A percentile compares a stretch with the other conserved stretches of the same genome.
Evolutionary conservation across 2,329 filamentous ascomycete species (phyloP).

Genomic region (Aquanectria penicillioides): DNA sequence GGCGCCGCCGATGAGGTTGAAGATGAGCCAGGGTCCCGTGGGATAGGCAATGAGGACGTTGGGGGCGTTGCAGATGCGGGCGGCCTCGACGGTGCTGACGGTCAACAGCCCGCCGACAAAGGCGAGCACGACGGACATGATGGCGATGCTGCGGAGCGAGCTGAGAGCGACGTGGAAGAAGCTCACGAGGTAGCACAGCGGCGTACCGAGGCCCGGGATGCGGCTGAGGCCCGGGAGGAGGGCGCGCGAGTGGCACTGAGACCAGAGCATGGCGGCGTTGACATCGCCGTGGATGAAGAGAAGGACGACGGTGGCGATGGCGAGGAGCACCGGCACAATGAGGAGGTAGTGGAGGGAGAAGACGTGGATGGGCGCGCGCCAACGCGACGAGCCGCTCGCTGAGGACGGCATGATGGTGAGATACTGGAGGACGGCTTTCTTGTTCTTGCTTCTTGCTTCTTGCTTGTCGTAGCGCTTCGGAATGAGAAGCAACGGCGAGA

Average conservation of each 20-base stretch:
- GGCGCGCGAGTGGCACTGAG: constrained; percentile 61
- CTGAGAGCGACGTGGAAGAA: constrained; percentile 58
- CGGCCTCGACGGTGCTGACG: constrained; percentile 60
- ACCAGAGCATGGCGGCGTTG: constrained; percentile 62
- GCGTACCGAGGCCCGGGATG: constrained; percentile 57
- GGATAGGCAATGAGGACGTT: constrained; percentile 51
- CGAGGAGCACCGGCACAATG: constrained; percentile 59
- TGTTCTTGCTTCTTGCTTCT: no score
- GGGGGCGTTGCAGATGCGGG: constrained; percentile 52
- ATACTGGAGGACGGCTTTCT: no score
- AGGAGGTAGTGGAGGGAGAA: constrained; percentile 63
- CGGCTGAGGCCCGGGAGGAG: constrained; percentile 56
- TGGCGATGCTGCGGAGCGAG: constrained; percentile 52
- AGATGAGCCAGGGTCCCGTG: constrained; percentile 57
- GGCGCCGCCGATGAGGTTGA: constrained; percentile 60
- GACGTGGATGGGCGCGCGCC: constrained; percentile 59
- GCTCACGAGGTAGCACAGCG: constrained; percentile 60
- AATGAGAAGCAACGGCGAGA: no score
- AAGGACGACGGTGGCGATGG: constrained; percentile 51
- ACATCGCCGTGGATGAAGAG: constrained; percentile 60
- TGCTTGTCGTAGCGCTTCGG: no score
- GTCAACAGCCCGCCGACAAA: constrained; percentile 60
- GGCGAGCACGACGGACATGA: constrained; percentile 54
- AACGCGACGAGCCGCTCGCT: constrained; percentile 19
- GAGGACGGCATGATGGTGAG: constrained; percentile 25